A percentile compares a stretch with the other conserved stretches of the same genome.
These are phyloP conservation scores for Phlebopus sp. DNA, from an alignment of 1,284 basidiomycete species.

Conservation along the genomic window DNA sequence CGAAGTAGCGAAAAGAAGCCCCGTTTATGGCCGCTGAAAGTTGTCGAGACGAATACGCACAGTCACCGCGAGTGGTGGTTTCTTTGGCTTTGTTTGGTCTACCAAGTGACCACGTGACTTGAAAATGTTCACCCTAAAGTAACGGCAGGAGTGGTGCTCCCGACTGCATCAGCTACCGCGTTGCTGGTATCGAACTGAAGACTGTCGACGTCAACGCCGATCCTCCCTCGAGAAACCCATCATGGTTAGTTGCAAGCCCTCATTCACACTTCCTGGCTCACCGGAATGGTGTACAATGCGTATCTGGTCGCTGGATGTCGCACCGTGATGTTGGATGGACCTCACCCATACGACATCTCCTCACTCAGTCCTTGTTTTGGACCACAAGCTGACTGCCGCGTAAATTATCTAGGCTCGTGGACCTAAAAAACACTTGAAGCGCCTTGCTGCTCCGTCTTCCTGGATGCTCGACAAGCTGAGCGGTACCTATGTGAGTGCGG, in stretches of 20 bases:
- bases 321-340: conserved; percentile 19
- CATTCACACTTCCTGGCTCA: not conserved
- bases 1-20: conserved; percentile 1
- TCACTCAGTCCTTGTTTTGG: not conserved
- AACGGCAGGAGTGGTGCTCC: not conserved
- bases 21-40: not conserved
- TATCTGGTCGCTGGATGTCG: conserved; percentile 26
- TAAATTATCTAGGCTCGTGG: conserved; percentile 75
- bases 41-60: not conserved
- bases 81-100: conserved; percentile 3
- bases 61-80: not conserved
- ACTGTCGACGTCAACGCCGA: conserved; percentile 17
- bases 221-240: conserved; percentile 28
- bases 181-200: conserved; percentile 20
- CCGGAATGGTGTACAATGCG: not conserved
- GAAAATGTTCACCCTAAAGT: conserved; percentile 10
- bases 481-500: conserved; percentile 86
- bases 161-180: conserved; percentile 2
- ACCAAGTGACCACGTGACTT: conserved; percentile 11
- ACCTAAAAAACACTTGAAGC: conserved; percentile 99
- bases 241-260: conserved; percentile 29
- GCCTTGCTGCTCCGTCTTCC: conserved; percentile 94
- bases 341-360: not conserved
- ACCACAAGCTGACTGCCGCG: conserved; percentile 15
- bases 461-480: conserved; percentile 99